Base-by-base conservation (phyloP, 2,329 filamentous ascomycete species). In the Ascosphaera apis region DNA sequence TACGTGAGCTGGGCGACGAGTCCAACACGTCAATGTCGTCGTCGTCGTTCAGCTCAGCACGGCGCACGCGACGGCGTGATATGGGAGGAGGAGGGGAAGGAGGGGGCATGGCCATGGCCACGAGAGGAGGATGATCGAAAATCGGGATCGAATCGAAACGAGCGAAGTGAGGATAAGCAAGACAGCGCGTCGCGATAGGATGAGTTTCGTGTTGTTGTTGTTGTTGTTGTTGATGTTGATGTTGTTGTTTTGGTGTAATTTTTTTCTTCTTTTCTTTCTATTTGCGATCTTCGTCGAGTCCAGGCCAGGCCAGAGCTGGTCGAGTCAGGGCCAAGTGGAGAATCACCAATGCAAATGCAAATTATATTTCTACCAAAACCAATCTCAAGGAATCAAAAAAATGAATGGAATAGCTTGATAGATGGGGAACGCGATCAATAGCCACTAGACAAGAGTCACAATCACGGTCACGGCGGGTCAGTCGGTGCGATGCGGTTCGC, bases 1-100 rank as follows among this genome's bases (percentile, higher is more conserved):
- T 55, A 12, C 58, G 57, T 28, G 55, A 57, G 43, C 52, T 56
- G 31, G 60, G 58, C 25, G 61, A 63, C 23, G 60, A 63, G 41
- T 61, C 58, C 42, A 57, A 53, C 23, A 53, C 50, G 41, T 62
- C 60, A 39, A 50, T 53, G 36, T 62, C 58, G 18, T 57, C 58
- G 2, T 53, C 53, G 44, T 59, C 55, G 40, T 59, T 57, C 35
- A 57, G 49, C 44, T 57, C 50, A 30, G 57, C 49, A 46, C 56
- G 58, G 48, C 57, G 57, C 47, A 56, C 55, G 47, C 50, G 55
- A 47, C 57, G 56, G 44, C 57, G 55, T 40, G 56, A 52, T 42
- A 56, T 56, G 31, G 57, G 55, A 17, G 57, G 47, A 34, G 57
- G 54, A 56, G 60, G 59, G 36, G 41, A 48, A 32, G 13, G 12